A percentile compares a stretch with the other conserved stretches of the same genome.
phyloP scores from a whole-genome alignment of 2,329 filamentous ascomycete genomes.

The Didymella keratinophila region DNA sequence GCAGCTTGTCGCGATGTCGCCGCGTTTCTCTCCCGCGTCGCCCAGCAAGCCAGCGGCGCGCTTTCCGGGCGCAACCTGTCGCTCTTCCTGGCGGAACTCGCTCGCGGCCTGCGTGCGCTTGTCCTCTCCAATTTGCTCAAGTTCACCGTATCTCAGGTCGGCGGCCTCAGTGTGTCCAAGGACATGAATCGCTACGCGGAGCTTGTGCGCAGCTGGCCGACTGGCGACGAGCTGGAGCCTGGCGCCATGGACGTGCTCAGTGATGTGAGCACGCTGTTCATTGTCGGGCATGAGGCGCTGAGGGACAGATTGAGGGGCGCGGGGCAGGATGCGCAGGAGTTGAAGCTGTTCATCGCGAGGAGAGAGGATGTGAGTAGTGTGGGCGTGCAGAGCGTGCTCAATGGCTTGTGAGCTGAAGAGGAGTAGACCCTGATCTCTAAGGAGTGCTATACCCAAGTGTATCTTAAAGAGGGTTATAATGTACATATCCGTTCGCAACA shows the following conservation, averaged over 20 bases:
- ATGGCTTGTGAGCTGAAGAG: conserved; percentile 48
- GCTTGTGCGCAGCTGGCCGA: conserved; percentile 81
- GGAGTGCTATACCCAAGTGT: neutral
- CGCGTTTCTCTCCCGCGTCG: conserved; percentile 76
- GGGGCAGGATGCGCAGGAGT: conserved; percentile 58
- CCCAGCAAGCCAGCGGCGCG: conserved; percentile 69
- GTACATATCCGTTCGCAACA: neutral
- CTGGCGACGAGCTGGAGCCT: conserved; percentile 63
- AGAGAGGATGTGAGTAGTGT: conserved; percentile 83
- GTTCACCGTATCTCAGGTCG: conserved; percentile 90
- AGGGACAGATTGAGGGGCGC: conserved; percentile 59
- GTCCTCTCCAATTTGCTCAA: conserved; percentile 94
- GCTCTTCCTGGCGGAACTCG: conserved; percentile 83
- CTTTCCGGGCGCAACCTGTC: conserved; percentile 86
- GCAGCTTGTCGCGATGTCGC: conserved; percentile 83
- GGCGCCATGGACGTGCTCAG: conserved; percentile 79
- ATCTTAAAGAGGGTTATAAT: neutral
- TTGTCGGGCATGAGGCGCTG: conserved; percentile 73
- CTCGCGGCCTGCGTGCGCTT: conserved; percentile 76
- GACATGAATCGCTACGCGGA: conserved; percentile 94
- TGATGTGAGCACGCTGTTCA: conserved; percentile 95
- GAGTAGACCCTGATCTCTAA: neutral
- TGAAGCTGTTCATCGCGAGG: conserved; percentile 84
- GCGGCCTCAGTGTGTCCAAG: conserved; percentile 93
- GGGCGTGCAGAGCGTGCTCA: conserved; percentile 84